Percentiles rank a stretch among this genome's conserved stretches.
phyloP scores from a whole-genome alignment of 2,329 filamentous ascomycete genomes.

The Scleromitrula shiraiana region DNA sequence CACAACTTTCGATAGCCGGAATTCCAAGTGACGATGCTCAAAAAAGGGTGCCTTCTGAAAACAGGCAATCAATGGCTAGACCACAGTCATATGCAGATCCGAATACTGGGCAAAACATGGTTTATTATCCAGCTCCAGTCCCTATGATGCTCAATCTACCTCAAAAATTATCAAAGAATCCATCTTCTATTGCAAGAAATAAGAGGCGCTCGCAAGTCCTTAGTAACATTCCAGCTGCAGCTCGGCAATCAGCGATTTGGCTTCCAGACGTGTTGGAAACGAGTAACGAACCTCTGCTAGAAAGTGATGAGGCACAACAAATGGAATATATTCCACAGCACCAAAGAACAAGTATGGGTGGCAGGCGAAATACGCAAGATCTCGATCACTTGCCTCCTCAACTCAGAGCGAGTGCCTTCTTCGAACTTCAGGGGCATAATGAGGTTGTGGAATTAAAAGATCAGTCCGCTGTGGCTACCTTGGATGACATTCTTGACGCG shows the following conservation, averaged over 20 bases:
- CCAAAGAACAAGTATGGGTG: slow-evolving; percentile 27
- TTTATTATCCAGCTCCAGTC: slow-evolving; percentile 92
- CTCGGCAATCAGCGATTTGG: slow-evolving; percentile 33
- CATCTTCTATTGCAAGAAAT: slow-evolving; percentile 55
- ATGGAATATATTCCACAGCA: slow-evolving; percentile 29
- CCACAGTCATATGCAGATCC: slow-evolving; percentile 55
- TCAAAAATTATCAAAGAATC: slow-evolving; percentile 71
- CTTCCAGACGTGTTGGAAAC: slow-evolving; percentile 28
- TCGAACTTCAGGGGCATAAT: slow-evolving; percentile 53
- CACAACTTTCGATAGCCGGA: slow-evolving; percentile 27
- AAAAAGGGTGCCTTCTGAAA: slow-evolving; percentile 10
- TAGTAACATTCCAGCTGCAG: slow-evolving; percentile 47
- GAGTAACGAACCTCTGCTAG: slow-evolving; percentile 15
- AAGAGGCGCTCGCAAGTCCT: slow-evolving; percentile 68
- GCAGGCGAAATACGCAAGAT: slow-evolving; percentile 27
- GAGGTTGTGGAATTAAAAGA: slow-evolving; percentile 54
- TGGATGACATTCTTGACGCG: slow-evolving; percentile 88
- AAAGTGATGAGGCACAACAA: slow-evolving; percentile 20
- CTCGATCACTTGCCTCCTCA: slow-evolving; percentile 65
- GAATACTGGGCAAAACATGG: slow-evolving; percentile 68
- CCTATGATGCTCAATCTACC: slow-evolving; percentile 90
- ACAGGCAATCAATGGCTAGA: slow-evolving; percentile 27
- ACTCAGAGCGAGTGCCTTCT: slow-evolving; percentile 83
- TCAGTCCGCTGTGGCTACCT: slow-evolving; percentile 77
- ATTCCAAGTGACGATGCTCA: slow-evolving; percentile 2